Percentiles rank a stretch among this genome's conserved stretches.
These are phyloP conservation scores for Phaeophleospora eucalypticola DNA, from an alignment of 2,329 filamentous ascomycete species.

Conservation along the genomic window DNA sequence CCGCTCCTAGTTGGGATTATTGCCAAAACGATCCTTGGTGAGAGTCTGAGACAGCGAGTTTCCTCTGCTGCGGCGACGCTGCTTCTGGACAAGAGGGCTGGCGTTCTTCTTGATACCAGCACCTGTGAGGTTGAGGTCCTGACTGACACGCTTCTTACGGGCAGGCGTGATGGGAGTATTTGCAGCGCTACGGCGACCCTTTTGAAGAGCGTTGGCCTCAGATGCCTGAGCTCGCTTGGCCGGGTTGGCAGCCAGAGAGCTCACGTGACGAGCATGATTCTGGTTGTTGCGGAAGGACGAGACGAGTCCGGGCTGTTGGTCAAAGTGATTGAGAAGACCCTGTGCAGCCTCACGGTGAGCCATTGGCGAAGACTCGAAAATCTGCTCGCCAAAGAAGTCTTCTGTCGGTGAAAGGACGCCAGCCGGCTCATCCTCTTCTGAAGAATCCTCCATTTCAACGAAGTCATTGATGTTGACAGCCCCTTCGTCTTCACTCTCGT, in stretches of 20 bases:
- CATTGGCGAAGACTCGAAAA: constrained; percentile 17
- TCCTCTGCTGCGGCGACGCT: constrained; percentile 18
- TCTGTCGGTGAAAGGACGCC: constrained; percentile 37
- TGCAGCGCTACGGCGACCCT: constrained; percentile 62
- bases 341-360: not conserved
- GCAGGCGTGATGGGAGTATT: constrained; percentile 65
- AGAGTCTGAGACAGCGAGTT: constrained; percentile 21
- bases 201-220: constrained; percentile 59
- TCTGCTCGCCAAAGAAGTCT: constrained; percentile 10
- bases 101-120: constrained; percentile 29
- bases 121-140: constrained; percentile 23
- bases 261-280: constrained; percentile 47
- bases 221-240: constrained; percentile 60
- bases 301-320: constrained; percentile 59
- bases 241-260: constrained; percentile 55
- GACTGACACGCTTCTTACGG: constrained; percentile 44
- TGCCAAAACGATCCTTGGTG: constrained; percentile 14
- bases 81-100: constrained; percentile 19
- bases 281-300: constrained; percentile 69
- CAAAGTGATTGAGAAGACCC: constrained; percentile 60
- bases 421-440: constrained; percentile 37
- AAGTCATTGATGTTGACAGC: constrained; percentile 27
- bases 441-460: constrained; percentile 24
- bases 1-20: constrained; percentile 1
- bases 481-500: constrained; percentile 17